Evolutionary conservation across 371 early-diverging fungal species (phyloP), one percentile per base, ranked within the genome.

Genomic region (Mortierella sp.): DNA sequence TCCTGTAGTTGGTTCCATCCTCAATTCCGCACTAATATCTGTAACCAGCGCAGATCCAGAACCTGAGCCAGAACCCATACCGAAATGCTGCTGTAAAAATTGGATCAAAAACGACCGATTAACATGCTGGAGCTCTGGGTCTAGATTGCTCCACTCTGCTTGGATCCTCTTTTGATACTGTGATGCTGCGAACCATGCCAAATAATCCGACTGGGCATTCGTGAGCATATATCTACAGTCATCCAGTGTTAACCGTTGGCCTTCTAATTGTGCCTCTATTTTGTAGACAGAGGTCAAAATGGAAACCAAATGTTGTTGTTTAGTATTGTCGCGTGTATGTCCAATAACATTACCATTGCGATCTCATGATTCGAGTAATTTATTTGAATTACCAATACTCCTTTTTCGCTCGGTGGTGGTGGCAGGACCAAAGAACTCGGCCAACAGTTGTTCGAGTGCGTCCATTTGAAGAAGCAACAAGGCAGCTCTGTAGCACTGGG

Each of bases 131-230:
- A 54, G 45, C 12, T 64, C 64, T 0, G 66, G 68, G 47, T 80
- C 80, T 22, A 80, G 74, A 34, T 60, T 45, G 3, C 57, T 40
- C 80, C 80, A 80, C 31, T 67, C 75, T 45, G 56, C 47, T 8
- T 70, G 75, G 56, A 80, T 80, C 51, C 71, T 56, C 47, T 74
- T 73, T 60, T 80, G 75, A 28, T 70, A 74, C 47, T 80, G 74
- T 2, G 80, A 74, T 37, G 75, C 57, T 23, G 75, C 80, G 31
- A 66, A 80, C 75, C 74, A 80, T 34, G 75, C 80, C 2, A 70
- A 45, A 49, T 74, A 74, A 43, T 74, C 75, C 13, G 80, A 80
- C 32, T 57, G 70, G 10, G 70, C 80, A 56, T 73, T 66, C 22
- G 69, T 61, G 23, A 80, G 64, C 66, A 80, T 53, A 60, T 62